phyloP scores from a whole-genome alignment of 2,329 filamentous ascomycete genomes.

The Alternaria sp. region DNA sequence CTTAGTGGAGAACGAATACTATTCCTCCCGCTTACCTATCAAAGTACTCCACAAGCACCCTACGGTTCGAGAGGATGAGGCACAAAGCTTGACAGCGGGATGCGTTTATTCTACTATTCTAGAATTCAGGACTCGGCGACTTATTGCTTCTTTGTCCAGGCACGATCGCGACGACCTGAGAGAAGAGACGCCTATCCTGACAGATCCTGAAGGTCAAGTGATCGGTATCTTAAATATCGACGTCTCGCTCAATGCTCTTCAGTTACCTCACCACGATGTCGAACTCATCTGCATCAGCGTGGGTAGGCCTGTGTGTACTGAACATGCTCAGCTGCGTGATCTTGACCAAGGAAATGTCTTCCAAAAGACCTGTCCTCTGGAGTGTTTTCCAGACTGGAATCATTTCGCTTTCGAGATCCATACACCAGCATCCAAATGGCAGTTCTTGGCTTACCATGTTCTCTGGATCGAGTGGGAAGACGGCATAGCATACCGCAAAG shows the following conservation, averaged over 20 bases:
- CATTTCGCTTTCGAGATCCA: no score
- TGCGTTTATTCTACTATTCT: not conserved
- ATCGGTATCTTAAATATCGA: not conserved
- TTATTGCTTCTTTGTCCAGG: not conserved
- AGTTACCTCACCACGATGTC: not conserved
- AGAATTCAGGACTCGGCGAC: not conserved
- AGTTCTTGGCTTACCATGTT: slow-evolving; percentile 15
- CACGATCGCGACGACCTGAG: not conserved
- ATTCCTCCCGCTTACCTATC: no score
- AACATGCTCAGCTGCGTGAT: not conserved
- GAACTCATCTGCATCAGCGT: not conserved
- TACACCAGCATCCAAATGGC: not conserved
- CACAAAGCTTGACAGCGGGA: not conserved
- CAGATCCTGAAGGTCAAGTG: not conserved
- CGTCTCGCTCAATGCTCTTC: not conserved
- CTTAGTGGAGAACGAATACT: not conserved
- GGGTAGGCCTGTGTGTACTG: not conserved
- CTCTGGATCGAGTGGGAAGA: slow-evolving; percentile 21
- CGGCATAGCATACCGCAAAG: slow-evolving; percentile 14
- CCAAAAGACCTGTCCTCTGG: accelerated
- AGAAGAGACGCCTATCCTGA: accelerated
- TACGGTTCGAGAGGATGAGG: accelerated
- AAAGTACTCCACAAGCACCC: not conserved
- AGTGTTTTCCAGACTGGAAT: not conserved
- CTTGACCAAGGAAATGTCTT: accelerated